Percentiles rank a stretch among this genome's conserved stretches.
Conservation (phyloP, 306 rosid species). For the Delonix regia region DNA sequence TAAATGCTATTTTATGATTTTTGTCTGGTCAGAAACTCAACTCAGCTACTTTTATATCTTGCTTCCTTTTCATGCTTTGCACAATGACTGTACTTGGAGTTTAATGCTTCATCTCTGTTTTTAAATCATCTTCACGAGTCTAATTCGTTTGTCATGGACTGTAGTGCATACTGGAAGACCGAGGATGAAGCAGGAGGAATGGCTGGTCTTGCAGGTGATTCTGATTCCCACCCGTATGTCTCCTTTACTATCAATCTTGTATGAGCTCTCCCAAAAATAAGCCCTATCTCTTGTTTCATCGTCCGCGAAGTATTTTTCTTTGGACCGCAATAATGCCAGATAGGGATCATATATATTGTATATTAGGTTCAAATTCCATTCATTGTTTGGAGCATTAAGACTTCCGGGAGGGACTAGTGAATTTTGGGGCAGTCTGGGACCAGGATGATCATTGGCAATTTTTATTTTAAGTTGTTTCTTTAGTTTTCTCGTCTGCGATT, state of each 20-base stretch:
- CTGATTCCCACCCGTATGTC: constrained; percentile 67
- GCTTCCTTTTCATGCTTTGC: not conserved
- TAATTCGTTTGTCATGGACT: constrained; percentile 7
- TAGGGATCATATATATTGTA: constrained; percentile 45
- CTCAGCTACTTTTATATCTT: not conserved
- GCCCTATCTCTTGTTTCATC: constrained; percentile 27
- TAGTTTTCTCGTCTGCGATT: constrained; percentile 11
- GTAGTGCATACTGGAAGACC: constrained; percentile 68
- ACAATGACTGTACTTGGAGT: not conserved
- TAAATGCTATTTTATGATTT: not conserved
- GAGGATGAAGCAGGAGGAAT: constrained; percentile 70
- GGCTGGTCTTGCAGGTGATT: constrained; percentile 70
- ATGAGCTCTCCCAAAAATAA: constrained; percentile 29
- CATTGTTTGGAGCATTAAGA: constrained; percentile 40
- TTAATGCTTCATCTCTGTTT: not conserved
- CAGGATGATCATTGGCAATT: constrained; percentile 23
- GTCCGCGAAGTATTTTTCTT: constrained; percentile 38
- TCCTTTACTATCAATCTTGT: constrained; percentile 69
- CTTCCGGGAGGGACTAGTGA: constrained; percentile 27
- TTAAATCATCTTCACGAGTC: not conserved
- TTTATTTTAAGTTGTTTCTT: constrained; percentile 19
- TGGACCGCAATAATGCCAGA: constrained; percentile 45
- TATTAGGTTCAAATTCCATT: constrained; percentile 40
- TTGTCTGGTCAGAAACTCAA: not conserved
- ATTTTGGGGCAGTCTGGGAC: constrained; percentile 15